Percentiles rank a stretch among this genome's conserved stretches.
Evolutionary conservation across 768 basidiomycete species (phyloP).

Genomic region (Omphalotus guepiniiformis): DNA sequence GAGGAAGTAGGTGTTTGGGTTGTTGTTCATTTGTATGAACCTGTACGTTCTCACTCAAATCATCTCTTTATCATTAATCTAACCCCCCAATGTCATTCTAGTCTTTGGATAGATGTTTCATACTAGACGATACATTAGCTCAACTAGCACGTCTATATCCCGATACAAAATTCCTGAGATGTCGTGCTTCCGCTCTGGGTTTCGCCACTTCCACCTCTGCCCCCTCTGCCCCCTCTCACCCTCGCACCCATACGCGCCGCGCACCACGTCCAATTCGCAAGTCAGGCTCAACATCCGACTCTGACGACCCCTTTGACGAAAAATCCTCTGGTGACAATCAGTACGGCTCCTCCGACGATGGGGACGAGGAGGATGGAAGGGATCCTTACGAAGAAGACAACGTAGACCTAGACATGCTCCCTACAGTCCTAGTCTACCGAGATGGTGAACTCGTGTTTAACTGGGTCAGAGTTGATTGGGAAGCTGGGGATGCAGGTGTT

Average conservation of each 20-base stretch:
- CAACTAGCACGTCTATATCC: conserved; percentile 67
- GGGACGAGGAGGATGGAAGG: conserved; percentile 38
- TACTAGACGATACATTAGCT: conserved; percentile 63
- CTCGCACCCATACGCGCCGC: conserved; percentile 1
- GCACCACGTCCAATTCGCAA: conserved; percentile 3
- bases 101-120: conserved; percentile 74
- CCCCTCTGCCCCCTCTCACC: conserved; percentile 5
- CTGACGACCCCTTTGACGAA: conserved; percentile 46
- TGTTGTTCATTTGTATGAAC: conserved; percentile 80
- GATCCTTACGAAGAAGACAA: conserved; percentile 51
- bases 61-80: neutral
- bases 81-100: conserved; percentile 22
- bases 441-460: conserved; percentile 82
- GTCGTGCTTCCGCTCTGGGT: conserved; percentile 70
- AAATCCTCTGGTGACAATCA: conserved; percentile 16
- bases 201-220: conserved; percentile 26
- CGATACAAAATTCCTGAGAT: conserved; percentile 77
- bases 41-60: conserved; percentile 45
- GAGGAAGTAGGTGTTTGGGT: conserved; percentile 73
- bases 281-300: conserved; percentile 29
- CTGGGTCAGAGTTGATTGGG: conserved; percentile 89
- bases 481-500: conserved; percentile 62
- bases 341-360: conserved; percentile 24
- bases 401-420: conserved; percentile 76
- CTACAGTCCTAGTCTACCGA: conserved; percentile 74